phyloP scores from a whole-genome alignment of 768 basidiomycete genomes.

The Pleurotus pulmonarius region DNA sequence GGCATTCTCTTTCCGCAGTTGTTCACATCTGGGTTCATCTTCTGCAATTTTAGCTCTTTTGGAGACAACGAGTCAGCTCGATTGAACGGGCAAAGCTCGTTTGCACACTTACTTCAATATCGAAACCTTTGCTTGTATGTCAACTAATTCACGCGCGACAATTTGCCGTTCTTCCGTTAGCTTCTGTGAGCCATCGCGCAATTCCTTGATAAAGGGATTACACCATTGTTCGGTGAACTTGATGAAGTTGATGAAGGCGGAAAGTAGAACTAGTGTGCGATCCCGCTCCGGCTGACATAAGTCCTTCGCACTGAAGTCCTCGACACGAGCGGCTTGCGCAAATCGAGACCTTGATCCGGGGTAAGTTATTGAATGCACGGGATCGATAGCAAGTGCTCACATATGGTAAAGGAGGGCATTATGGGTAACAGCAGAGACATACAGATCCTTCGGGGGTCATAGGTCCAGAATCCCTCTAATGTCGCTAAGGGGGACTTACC shows the following conservation, averaged over 20 bases:
- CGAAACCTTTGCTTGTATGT: conserved; percentile 49
- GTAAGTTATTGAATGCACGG: not conserved
- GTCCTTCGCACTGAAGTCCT: conserved; percentile 76
- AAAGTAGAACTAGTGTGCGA: conserved; percentile 72
- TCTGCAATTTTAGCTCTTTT: conserved; percentile 58
- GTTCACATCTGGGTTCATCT: conserved; percentile 66
- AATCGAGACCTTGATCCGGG: conserved; percentile 51
- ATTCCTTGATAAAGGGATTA: conserved; percentile 52
- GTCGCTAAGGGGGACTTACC: conserved; percentile 26
- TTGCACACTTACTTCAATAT: conserved; percentile 47
- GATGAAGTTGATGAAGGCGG: conserved; percentile 91
- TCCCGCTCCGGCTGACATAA: conserved; percentile 68
- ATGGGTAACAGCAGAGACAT: conserved; percentile 50
- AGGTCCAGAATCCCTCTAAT: not conserved
- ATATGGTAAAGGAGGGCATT: conserved; percentile 71
- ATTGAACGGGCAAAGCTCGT: not conserved
- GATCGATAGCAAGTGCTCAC: conserved; percentile 29
- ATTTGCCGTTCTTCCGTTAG: conserved; percentile 62
- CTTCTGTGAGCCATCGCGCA: conserved; percentile 56
- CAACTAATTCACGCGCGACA: conserved; percentile 41
- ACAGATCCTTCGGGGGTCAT: conserved; percentile 53
- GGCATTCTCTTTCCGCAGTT: conserved; percentile 56
- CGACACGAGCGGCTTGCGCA: conserved; percentile 67
- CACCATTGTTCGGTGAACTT: conserved; percentile 80
- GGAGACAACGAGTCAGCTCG: not conserved